A percentile compares a stretch with the other conserved stretches of the same genome.
phyloP scores from a whole-genome alignment of 352 stramenopile species.

The Phytopythium chamaehyphon region DNA sequence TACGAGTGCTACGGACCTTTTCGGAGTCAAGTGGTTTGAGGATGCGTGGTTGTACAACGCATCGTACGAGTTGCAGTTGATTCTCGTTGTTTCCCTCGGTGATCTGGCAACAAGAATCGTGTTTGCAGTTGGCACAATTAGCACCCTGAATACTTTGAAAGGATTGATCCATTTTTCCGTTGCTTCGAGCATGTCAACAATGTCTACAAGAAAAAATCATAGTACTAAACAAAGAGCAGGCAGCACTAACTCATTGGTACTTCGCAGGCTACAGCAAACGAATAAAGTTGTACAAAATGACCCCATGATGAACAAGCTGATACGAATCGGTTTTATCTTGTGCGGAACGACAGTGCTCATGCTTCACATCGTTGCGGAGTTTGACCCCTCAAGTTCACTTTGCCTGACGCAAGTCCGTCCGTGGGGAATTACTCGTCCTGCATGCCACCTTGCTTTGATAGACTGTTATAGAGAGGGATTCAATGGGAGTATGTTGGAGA shows the following conservation, averaged over 20 bases:
- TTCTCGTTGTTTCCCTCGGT: conserved; percentile 27
- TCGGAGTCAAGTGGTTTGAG: conserved; percentile 29
- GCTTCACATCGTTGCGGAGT: conserved; percentile 2
- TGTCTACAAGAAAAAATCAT: conserved; percentile 1
- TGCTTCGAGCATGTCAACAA: not conserved
- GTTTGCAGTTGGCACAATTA: conserved; percentile 23
- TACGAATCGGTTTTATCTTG: not conserved
- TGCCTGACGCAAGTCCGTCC: conserved; percentile 31
- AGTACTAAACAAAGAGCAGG: not conserved
- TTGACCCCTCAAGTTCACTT: conserved; percentile 2
- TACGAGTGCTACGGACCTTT: not conserved
- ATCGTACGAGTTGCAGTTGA: conserved; percentile 39
- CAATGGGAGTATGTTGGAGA: conserved; percentile 6
- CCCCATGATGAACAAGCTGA: not conserved
- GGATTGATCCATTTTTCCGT: conserved; percentile 10
- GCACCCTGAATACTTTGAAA: conserved; percentile 30
- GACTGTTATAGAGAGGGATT: conserved; percentile 18
- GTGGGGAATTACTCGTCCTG: conserved; percentile 24
- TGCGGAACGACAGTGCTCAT: not conserved
- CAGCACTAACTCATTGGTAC: not conserved
- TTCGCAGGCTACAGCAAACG: not conserved
- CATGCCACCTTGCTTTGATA: conserved; percentile 32
- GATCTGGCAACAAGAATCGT: conserved; percentile 19
- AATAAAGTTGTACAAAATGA: not conserved
- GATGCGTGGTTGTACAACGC: conserved; percentile 33